Base-by-base conservation (phyloP, 371 early-diverging fungal species). In the Lichtheimia ramosa region DNA sequence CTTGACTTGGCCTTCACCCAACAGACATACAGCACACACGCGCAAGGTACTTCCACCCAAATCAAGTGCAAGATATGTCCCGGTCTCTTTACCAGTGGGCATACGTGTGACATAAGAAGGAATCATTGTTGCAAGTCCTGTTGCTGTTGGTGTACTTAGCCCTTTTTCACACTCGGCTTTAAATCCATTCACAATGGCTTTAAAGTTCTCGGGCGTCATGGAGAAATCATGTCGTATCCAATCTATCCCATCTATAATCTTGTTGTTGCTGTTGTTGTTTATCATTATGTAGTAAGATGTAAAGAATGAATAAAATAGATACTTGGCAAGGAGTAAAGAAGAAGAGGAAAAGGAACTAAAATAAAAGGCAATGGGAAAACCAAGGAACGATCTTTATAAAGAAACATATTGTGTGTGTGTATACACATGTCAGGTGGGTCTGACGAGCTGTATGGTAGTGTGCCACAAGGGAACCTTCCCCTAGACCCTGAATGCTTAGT, bases 31-130 rank as follows among this genome's bases (percentile, higher is more conserved):
- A 57, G 87, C 85, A 59, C 87, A 84, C 3, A 92, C 92, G 34
- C 95, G 88, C 60, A 95, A 83, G 66, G 94, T 94, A 59, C 93
- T 91, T 24, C 95, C 96, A 42, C 95, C 95, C 51, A 95, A 75
- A 71, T 96, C 96, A 41, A 96, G 76, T n/a, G 94, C 92, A 25
- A 96, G 75, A 73, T 81, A 93, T 27, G 84, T 83, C 48, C 94
- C 95, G 14, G 79, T 86, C 63, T 95, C 95, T 46, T 81, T 69
- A 28, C 95, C 95, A 18, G 84, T 86, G 18, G 95, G 95, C 20
- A 89, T 69, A 13, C 80, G 69, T 28, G 82, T 82, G 52, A 95
- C 92, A 73, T 82, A 95, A 3, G 93, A 92, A n/a, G 94, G 96
- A 63, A 92, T 84, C 83, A 71, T 77, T 46, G 82, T 75, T 18